Evolutionary conservation across 2,329 filamentous ascomycete species (phyloP).

Genomic region (Trichoderma citrinoviride): DNA sequence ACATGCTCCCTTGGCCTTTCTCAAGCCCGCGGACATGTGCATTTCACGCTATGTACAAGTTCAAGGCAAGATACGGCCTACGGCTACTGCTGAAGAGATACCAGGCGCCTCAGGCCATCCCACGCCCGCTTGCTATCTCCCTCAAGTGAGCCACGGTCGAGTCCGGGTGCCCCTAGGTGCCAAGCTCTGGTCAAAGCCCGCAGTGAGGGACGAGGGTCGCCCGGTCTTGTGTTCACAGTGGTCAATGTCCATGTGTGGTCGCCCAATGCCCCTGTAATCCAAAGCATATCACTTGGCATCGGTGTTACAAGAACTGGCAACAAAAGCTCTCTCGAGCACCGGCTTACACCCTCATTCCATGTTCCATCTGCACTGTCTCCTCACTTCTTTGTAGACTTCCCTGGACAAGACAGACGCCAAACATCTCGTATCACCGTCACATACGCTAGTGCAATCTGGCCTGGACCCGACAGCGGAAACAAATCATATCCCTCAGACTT

Average conservation of each 20-base stretch:
- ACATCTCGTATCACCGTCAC: conserved; percentile 1
- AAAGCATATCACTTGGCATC: background rate
- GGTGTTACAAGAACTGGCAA: background rate
- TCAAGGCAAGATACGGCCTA: background rate
- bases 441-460: background rate
- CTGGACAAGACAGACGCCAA: background rate
- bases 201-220: too few relatives aligned
- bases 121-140: background rate
- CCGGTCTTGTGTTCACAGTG: background rate
- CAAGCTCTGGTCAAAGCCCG: background rate
- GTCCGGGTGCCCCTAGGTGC: background rate
- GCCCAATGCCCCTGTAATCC: background rate
- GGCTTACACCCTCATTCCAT: background rate
- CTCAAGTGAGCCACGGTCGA: background rate
- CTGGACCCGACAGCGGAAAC: background rate
- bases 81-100: background rate
- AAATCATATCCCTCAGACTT: background rate
- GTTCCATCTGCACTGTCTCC: background rate
- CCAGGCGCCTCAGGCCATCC: background rate
- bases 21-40: background rate
- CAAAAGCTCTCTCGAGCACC: background rate
- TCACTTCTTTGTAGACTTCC: background rate
- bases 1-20: background rate
- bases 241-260: background rate
- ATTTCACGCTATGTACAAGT: background rate